Evolutionary conservation across 139 green algal species (phyloP).

Genomic region (Spirogloea muscicola): DNA sequence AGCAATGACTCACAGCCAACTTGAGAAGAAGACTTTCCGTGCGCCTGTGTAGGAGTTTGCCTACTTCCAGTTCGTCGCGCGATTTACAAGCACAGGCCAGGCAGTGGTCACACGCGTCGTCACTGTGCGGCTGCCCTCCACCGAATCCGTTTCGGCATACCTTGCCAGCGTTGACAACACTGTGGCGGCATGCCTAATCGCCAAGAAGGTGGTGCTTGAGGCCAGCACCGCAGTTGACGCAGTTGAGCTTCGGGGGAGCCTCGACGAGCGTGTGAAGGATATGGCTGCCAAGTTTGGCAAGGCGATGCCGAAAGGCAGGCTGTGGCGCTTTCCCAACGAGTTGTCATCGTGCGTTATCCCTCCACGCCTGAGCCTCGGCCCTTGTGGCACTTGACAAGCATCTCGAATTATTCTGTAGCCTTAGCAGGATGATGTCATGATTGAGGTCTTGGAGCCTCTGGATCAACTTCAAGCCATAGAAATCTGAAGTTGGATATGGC

Average conservation of each 20-base stretch:
- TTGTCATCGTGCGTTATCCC: slow-evolving; percentile 2
- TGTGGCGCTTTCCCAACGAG: slow-evolving; percentile 13
- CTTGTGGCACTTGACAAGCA: not conserved
- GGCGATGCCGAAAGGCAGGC: not conserved
- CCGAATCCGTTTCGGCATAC: slow-evolving; percentile 20
- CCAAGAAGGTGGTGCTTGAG: slow-evolving; percentile 48
- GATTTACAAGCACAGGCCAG: not conserved
- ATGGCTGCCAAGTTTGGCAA: slow-evolving; percentile 12
- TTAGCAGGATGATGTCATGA: too few species aligned
- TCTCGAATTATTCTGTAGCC: too few species aligned
- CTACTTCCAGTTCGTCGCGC: slow-evolving; percentile 43
- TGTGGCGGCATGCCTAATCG: slow-evolving; percentile 49
- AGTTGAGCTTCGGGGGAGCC: not conserved
- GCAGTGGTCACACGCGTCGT: slow-evolving; percentile 47
- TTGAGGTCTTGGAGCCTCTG: too few species aligned
- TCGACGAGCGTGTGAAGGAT: slow-evolving; percentile 32
- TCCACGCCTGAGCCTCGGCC: too few species aligned
- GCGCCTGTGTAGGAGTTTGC: slow-evolving; percentile 3
- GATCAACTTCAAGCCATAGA: too few species aligned
- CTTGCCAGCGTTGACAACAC: slow-evolving; percentile 36
- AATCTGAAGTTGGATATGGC: too few species aligned
- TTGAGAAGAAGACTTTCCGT: too few species aligned
- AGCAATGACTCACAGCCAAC: too few species aligned
- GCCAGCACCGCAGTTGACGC: slow-evolving; percentile 12
- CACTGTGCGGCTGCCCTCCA: slow-evolving; percentile 44